Evolutionary conservation across 83 land plant genomes (phyloP).

Genomic region (Larix sibirica): DNA sequence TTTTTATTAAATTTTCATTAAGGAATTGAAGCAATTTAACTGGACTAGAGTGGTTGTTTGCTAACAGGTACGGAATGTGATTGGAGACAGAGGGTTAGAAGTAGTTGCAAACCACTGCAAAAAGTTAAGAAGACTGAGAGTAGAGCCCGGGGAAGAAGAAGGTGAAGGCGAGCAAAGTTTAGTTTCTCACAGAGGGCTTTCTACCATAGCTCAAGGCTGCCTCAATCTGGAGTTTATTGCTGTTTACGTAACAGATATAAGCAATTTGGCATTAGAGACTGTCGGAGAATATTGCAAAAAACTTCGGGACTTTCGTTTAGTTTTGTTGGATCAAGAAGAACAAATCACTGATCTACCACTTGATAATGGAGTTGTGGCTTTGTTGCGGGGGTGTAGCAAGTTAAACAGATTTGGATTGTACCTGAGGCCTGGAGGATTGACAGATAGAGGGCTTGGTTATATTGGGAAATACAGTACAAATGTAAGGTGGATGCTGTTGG

Average conservation of each 20-base stretch:
- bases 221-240: conserved; percentile 33
- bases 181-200: conserved; percentile 28
- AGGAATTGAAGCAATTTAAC: not conserved
- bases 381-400: conserved; percentile 35
- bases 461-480: conserved; percentile 37
- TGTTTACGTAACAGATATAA: conserved; percentile 46
- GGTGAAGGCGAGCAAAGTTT: conserved; percentile 22
- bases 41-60: not conserved
- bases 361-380: conserved; percentile 35
- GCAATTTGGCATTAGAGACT: conserved; percentile 31
- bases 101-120: conserved; percentile 36
- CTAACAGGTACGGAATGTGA: conserved; percentile 35
- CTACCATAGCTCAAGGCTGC: conserved; percentile 35
- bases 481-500: conserved; percentile 41
- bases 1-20: not conserved
- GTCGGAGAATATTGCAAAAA: conserved; percentile 33
- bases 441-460: conserved; percentile 33
- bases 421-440: conserved; percentile 41
- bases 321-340: conserved; percentile 28
- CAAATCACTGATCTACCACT: conserved; percentile 35
- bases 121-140: conserved; percentile 33
- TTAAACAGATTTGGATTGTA: conserved; percentile 38
- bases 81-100: conserved; percentile 49
- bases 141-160: conserved; percentile 29
- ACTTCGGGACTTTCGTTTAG: conserved; percentile 43